Conservation (phyloP, 805 yeast genomes). For the Suhomyces kilbournensis region DNA sequence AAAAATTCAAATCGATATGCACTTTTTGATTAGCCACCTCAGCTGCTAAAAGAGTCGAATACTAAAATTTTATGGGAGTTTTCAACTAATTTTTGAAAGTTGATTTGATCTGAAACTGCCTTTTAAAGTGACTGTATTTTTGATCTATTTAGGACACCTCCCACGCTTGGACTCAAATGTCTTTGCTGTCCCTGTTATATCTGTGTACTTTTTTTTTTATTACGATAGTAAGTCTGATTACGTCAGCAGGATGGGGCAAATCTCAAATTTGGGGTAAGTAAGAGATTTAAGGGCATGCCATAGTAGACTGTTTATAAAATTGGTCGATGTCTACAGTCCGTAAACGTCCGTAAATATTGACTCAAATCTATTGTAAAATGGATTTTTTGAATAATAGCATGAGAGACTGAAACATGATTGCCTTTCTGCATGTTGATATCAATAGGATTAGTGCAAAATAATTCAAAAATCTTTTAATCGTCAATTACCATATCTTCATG, state of each 20-base stretch:
- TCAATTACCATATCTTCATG: too few relatives aligned
- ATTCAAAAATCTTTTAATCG: too few relatives aligned
- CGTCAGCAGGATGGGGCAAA: neutral
- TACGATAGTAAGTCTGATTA: neutral
- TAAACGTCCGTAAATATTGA: neutral
- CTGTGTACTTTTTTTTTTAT: neutral
- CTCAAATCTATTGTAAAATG: neutral
- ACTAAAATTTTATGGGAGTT: neutral
- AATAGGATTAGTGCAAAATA: neutral
- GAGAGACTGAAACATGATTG: neutral
- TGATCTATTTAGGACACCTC: neutral
- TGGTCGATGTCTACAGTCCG: neutral
- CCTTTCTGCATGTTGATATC: neutral
- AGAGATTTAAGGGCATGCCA: neutral
- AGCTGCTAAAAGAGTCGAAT: neutral
- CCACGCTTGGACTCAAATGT: neutral
- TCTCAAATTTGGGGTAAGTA: neutral
- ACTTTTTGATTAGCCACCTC: neutral
- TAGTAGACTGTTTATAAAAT: neutral
- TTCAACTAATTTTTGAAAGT: neutral
- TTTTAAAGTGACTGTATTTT: neutral
- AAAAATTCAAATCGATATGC: neutral
- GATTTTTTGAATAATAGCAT: neutral
- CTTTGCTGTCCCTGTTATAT: neutral
- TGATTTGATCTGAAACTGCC: neutral